phyloP scores from a whole-genome alignment of 306 rosid species.

The Urtica urens region DNA sequence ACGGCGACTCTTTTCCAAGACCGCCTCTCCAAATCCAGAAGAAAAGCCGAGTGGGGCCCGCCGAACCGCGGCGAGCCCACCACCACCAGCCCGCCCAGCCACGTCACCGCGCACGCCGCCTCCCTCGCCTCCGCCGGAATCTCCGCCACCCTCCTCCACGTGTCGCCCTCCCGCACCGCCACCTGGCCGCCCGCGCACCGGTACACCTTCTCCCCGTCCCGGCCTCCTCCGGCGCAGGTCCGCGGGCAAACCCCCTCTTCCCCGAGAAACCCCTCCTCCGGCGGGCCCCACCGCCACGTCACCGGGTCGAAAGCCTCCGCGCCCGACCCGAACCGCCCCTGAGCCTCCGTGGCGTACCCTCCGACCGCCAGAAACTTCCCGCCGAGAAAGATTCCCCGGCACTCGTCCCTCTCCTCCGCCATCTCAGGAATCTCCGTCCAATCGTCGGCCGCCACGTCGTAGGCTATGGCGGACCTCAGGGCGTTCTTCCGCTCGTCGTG shows the following conservation, averaged over 20 bases:
- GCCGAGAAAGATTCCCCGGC: conserved; percentile 32
- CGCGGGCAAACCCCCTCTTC: conserved; percentile 39
- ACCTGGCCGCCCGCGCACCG: conserved; percentile 29
- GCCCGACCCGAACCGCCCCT: conserved; percentile 47
- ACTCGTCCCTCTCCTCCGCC: conserved; percentile 59
- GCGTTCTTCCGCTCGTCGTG: conserved; percentile 61
- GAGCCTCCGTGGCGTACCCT: conserved; percentile 55
- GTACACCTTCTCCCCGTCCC: conserved; percentile 13
- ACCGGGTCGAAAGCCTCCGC: conserved; percentile 38
- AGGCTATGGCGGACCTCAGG: conserved; percentile 36
- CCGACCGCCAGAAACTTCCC: conserved; percentile 34
- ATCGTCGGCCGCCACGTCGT: conserved; percentile 35
- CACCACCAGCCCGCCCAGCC: conserved; percentile 24
- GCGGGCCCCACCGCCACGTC: conserved; percentile 32
- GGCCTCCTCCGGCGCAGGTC: conserved; percentile 17
- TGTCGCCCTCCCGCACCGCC: conserved; percentile 1
- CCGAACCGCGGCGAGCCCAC: conserved; percentile 42
- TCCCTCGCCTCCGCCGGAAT: conserved; percentile 34
- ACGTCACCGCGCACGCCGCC: conserved; percentile 25
- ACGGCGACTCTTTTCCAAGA: conserved; percentile 30
- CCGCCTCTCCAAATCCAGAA: neutral
- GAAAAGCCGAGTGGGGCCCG: conserved; percentile 28
- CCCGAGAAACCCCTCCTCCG: conserved; percentile 27
- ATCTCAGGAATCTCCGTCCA: conserved; percentile 47
- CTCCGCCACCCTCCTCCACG: conserved; percentile 31